phyloP scores from a whole-genome alignment of 1,284 basidiomycete genomes.

The Ceratobasidium sp. region DNA sequence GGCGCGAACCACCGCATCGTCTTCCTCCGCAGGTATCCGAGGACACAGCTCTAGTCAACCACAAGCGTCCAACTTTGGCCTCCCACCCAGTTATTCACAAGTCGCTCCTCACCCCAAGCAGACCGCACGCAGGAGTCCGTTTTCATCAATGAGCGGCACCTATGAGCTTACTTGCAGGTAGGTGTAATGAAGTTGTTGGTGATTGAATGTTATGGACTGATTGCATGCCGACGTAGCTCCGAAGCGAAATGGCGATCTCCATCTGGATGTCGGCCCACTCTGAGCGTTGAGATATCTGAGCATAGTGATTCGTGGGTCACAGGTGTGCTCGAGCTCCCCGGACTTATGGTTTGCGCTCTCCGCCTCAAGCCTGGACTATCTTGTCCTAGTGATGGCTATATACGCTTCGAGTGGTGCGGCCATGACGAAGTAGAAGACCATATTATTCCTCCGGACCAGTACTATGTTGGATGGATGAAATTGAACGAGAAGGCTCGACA shows the following conservation, averaged over 20 bases:
- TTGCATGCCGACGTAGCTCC: neutral
- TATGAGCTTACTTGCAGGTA: conserved; percentile 28
- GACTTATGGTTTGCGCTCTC: conserved; percentile 4
- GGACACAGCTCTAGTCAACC: neutral
- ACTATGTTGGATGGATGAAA: conserved; percentile 20
- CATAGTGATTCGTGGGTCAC: neutral
- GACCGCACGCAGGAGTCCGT: neutral
- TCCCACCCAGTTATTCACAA: conserved; percentile 15
- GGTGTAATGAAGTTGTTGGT: neutral
- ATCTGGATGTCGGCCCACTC: neutral
- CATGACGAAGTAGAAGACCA: neutral
- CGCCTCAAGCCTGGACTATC: conserved; percentile 1
- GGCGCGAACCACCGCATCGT: neutral
- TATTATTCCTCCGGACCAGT: neutral
- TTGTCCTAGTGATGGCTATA: conserved; percentile 9
- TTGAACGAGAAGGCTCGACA: neutral
- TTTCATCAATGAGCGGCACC: neutral
- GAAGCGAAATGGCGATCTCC: neutral
- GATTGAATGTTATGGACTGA: neutral
- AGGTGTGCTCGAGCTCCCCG: neutral
- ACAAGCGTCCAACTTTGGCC: neutral
- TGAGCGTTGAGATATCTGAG: neutral
- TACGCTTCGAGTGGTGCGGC: conserved; percentile 32
- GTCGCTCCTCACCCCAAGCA: neutral
- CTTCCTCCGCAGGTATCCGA: neutral